Conservation (phyloP, 176 grass and related monocot genomes). For the Pharus latifolius region DNA sequence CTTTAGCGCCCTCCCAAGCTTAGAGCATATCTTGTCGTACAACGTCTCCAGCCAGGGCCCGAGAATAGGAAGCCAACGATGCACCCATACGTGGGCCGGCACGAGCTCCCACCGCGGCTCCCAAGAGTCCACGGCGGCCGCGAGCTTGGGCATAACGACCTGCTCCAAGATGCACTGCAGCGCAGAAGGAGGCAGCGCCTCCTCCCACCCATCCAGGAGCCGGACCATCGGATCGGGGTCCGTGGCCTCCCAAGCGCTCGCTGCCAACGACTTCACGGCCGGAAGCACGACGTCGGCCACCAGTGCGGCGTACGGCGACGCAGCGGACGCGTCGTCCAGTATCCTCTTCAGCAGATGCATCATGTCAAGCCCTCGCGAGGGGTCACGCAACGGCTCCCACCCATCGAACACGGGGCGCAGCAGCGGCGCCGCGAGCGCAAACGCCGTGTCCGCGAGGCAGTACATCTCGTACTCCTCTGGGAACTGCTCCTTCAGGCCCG, state of each 20-base stretch:
- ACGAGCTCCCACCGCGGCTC: constrained; percentile 32
- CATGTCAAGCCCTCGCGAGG: constrained; percentile 21
- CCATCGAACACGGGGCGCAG: constrained; percentile 30
- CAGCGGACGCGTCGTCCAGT: constrained; percentile 26
- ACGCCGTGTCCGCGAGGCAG: constrained; percentile 22
- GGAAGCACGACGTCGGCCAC: constrained; percentile 37
- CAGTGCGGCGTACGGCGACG: constrained; percentile 50
- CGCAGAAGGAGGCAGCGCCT: constrained; percentile 27
- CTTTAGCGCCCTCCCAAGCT: constrained; percentile 38
- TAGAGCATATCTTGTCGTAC: constrained; percentile 20
- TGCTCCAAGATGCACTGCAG: constrained; percentile 36
- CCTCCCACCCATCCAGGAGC: constrained; percentile 47
- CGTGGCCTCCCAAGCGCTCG: constrained; percentile 30
- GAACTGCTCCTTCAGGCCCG: constrained; percentile 22
- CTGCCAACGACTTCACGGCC: constrained; percentile 12
- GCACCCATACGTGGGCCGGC: constrained; percentile 38
- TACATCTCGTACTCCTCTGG: constrained; percentile 32
- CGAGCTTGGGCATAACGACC: constrained; percentile 51
- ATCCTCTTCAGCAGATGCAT: constrained; percentile 21
- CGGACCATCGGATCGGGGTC: constrained; percentile 42
- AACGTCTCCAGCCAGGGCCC: constrained; percentile 26
- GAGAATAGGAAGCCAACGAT: constrained; percentile 43
- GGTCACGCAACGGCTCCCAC: constrained; percentile 51
- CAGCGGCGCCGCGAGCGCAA: constrained; percentile 22
- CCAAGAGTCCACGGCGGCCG: constrained; percentile 36